Evolutionary conservation across 2,329 filamentous ascomycete species (phyloP), one percentile per base, ranked within the genome.

Genomic region (Pseudodiploospora longispora): DNA sequence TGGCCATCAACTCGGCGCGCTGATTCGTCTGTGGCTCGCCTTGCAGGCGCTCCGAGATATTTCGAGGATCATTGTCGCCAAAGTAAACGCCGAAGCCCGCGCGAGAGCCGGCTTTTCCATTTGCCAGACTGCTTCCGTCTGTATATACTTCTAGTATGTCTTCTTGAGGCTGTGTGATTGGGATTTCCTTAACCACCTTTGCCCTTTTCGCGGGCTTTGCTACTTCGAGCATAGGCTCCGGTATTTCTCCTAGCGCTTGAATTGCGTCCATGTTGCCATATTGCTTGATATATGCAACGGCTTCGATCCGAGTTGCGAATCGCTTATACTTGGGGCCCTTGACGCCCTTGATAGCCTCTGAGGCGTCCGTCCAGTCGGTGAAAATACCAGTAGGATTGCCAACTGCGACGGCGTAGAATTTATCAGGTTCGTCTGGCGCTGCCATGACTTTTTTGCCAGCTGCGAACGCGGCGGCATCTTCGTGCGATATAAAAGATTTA

Each of bases 1-100:
- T 84, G 6, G 89, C 93, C 27, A 86, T 90, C 47, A 98, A 72
- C 67, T 98, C 93, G n/a, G 91, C 93, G 3, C 93, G 85, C 63
- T 97, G 88, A 61, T 98, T 98, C 1, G 93, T 97, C 65, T 97
- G 93, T 7, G 74, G 72, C 10, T 75, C 70, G 41, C 88, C 88
- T 41, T 73, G 66, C 3, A 96, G 76, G 4, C 82, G 80, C 64
- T 94, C 89, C 9, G 86, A 87, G 27, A 95, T 61, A 58, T 82
- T 83, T 51, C 80, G 72, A 29, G 65, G 50, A 56, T 85, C 81
- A 2, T 62, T 62, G 12, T 60, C 54, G 5, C 78, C 80, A 55
- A 85, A 85, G 55, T 63, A 85, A 29, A 84, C 80, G 27, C 81
- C 81, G 1, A 83, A 67, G 3, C 81, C 81, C 6, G 78, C 80